A percentile compares a stretch with the other conserved stretches of the same genome.
phyloP scores from a whole-genome alignment of 2,329 filamentous ascomycete genomes.

The Blastomyces gilchristii region DNA sequence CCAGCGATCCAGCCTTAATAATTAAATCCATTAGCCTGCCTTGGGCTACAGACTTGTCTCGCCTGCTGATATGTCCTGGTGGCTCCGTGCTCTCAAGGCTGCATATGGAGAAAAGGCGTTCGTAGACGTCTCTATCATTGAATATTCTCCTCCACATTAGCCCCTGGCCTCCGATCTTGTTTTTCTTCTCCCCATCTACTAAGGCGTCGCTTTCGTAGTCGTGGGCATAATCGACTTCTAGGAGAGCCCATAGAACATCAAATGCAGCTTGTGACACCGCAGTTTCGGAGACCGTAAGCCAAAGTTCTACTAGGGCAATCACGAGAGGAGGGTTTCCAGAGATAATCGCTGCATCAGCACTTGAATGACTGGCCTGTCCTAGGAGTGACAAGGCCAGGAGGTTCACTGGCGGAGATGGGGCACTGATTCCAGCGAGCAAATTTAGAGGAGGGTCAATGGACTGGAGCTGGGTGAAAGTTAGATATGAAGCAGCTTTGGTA shows the following conservation, averaged over 20 bases:
- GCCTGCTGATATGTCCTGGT: conserved; percentile 36
- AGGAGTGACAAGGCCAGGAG: conserved; percentile 46
- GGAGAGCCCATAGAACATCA: conserved; percentile 42
- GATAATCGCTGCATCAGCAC: conserved; percentile 48
- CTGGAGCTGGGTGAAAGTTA: conserved; percentile 42
- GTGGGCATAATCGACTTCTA: conserved; percentile 40
- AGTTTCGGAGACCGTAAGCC: conserved; percentile 47
- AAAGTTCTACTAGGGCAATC: conserved; percentile 45
- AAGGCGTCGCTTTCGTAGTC: conserved; percentile 17
- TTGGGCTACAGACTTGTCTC: conserved; percentile 50
- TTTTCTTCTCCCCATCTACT: conserved; percentile 19
- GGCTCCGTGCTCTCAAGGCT: conserved; percentile 33
- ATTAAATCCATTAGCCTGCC: conserved; percentile 51
- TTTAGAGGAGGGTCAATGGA: conserved; percentile 41
- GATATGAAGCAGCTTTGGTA: conserved; percentile 40
- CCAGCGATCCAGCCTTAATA: conserved; percentile 42
- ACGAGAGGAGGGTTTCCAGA: conserved; percentile 48
- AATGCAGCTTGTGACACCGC: conserved; percentile 46
- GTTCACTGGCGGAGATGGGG: conserved; percentile 45
- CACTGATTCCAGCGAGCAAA: conserved; percentile 45
- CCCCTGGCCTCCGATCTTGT: conserved; percentile 37
- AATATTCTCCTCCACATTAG: conserved; percentile 55
- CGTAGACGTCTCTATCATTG: conserved; percentile 49
- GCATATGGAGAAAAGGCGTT: conserved; percentile 46
- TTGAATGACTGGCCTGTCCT: conserved; percentile 43